A percentile compares a stretch with the other conserved stretches of the same genome.
Evolutionary conservation across 345 rosid genomes (phyloP).

Genomic region (Noccaea caerulescens): DNA sequence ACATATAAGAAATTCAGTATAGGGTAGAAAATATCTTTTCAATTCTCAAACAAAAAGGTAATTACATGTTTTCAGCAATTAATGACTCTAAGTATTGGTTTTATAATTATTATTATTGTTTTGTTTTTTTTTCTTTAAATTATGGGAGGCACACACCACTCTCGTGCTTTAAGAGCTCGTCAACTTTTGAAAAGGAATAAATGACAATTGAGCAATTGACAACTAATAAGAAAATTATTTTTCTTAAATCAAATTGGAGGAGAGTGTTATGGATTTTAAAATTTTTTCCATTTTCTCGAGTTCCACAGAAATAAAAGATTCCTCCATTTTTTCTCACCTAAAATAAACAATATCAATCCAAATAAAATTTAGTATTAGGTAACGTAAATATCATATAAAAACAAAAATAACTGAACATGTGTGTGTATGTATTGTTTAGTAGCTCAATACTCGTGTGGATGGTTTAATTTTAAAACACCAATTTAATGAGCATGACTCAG

Average conservation of each 20-base stretch:
- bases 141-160: neutral
- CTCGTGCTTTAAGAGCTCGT: neutral
- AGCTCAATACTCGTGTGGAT: neutral
- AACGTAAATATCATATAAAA: neutral
- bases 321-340: neutral
- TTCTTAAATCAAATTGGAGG: neutral
- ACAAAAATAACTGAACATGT: constrained; percentile 22
- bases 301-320: neutral
- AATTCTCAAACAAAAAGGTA: too few species aligned
- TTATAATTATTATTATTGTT: neutral
- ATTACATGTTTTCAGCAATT: too few species aligned
- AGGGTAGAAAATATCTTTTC: too few species aligned
- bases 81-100: too few species aligned
- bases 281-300: neutral
- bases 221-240: neutral
- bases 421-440: neutral
- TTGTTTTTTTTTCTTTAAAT: neutral
- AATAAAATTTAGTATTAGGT: neutral
- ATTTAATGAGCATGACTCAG: neutral
- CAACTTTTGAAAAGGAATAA: neutral
- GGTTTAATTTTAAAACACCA: neutral
- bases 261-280: neutral
- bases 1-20: too few species aligned
- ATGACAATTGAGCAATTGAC: neutral
- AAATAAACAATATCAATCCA: neutral